Evolutionary conservation across 179 eudicot genomes (phyloP).

Genomic region (Monotropa hypopitys): DNA sequence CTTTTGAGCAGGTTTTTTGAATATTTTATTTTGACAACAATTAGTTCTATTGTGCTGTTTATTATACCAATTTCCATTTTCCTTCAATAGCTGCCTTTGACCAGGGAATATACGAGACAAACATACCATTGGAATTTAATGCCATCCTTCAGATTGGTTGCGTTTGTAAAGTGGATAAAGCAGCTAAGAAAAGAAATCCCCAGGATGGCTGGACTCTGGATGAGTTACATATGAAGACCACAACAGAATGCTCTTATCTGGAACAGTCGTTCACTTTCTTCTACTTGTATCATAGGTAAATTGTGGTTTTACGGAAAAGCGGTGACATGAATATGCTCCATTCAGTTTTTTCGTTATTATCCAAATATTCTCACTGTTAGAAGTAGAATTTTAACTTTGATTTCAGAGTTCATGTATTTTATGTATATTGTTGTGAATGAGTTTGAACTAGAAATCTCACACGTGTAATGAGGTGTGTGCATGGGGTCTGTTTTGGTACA

Average conservation of each 20-base stretch:
- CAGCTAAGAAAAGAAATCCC: constrained; percentile 58
- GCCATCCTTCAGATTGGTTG: constrained; percentile 85
- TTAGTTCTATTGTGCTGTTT: not conserved
- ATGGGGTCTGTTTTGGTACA: not conserved
- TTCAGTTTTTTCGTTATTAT: not conserved
- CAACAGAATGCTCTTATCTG: constrained; percentile 77
- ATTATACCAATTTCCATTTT: not conserved
- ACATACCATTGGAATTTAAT: constrained; percentile 60
- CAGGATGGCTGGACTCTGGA: constrained; percentile 68
- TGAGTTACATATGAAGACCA: constrained; percentile 90
- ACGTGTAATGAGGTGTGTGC: not conserved
- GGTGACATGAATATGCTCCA: not conserved
- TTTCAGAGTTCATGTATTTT: not conserved
- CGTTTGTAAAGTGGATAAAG: constrained; percentile 84
- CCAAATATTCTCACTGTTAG: not conserved
- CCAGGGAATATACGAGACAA: constrained; percentile 94
- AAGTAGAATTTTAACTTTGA: not conserved
- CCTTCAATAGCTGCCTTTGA: constrained; percentile 13
- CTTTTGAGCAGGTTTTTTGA: not conserved
- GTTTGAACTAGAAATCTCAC: not conserved
- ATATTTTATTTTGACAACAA: not conserved
- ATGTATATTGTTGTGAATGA: not conserved
- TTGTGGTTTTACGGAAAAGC: not conserved
- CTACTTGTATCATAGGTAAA: constrained; percentile 89
- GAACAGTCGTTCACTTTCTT: constrained; percentile 63